phyloP scores from a whole-genome alignment of 2,329 filamentous ascomycete species.

The Microsporum audouinii region DNA sequence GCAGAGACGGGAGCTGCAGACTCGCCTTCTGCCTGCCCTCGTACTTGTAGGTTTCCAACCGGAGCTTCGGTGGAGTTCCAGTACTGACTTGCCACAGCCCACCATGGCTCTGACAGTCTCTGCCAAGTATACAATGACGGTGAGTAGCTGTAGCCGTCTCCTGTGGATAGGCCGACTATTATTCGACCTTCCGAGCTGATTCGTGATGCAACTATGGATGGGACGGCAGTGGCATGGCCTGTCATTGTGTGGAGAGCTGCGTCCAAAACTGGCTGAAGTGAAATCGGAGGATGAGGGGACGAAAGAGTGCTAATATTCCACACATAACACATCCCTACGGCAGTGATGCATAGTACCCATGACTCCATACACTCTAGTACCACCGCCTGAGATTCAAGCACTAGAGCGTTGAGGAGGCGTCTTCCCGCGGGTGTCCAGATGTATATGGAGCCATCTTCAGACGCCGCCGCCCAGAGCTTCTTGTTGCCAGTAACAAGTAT shows the following conservation, averaged over 20 bases:
- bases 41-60: conserved; percentile 65
- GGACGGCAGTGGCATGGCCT: conserved; percentile 64
- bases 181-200: conserved; percentile 80
- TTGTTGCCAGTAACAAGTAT: conserved; percentile 85
- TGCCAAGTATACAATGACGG: conserved; percentile 84
- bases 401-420: conserved; percentile 68
- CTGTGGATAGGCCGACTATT: conserved; percentile 83
- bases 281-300: conserved; percentile 79
- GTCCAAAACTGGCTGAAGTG: conserved; percentile 77
- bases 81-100: conserved; percentile 94
- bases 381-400: conserved; percentile 85
- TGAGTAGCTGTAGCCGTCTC: conserved; percentile 86
- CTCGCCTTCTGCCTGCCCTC: conserved; percentile 48
- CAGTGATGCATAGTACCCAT: conserved; percentile 82
- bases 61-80: conserved; percentile 97
- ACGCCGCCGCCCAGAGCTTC: conserved; percentile 83
- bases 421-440: conserved; percentile 88
- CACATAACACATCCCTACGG: conserved; percentile 78
- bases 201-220: conserved; percentile 80
- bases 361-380: conserved; percentile 82
- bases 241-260: conserved; percentile 70
- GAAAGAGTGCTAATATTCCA: conserved; percentile 82
- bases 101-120: conserved; percentile 92
- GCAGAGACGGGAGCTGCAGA: conserved; percentile 56
- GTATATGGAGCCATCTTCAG: conserved; percentile 82